A percentile compares a stretch with the other conserved stretches of the same genome.
phyloP scores from a whole-genome alignment of 2,329 filamentous ascomycete genomes.

The Monilinia polystroma region DNA sequence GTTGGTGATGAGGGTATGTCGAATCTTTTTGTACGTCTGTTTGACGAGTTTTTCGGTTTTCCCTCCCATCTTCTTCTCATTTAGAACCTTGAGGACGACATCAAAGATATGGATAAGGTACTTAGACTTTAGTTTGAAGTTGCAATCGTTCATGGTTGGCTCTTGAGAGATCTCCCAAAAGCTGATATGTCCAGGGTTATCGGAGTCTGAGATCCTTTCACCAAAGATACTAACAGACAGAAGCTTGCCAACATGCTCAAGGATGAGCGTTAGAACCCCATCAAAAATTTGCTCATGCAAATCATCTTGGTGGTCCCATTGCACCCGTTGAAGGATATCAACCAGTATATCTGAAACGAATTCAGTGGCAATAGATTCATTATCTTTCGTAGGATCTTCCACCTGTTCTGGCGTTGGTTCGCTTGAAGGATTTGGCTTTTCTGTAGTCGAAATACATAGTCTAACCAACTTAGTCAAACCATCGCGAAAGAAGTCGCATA shows the following conservation, averaged over 20 bases:
- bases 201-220: neutral
- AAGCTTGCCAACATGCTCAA: conserved; percentile 44
- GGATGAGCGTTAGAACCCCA: conserved; percentile 43
- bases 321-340: neutral
- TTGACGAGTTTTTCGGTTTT: neutral
- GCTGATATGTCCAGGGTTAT: neutral
- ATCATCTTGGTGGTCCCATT: neutral
- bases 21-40: neutral
- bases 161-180: no score
- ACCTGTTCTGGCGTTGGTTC: neutral
- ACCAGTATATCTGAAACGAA: neutral
- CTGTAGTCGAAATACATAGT: neutral
- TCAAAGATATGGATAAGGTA: neutral
- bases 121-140: neutral
- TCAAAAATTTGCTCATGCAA: conserved; percentile 40
- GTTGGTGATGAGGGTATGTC: neutral
- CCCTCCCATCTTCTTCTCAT: neutral
- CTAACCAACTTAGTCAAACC: neutral
- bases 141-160: neutral
- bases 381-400: neutral
- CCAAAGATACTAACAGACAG: conserved; percentile 28
- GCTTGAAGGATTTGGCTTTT: neutral
- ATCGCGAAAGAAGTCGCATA: conserved; percentile 4
- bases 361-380: neutral
- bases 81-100: neutral